Evolutionary conservation across 805 yeast species (phyloP), one percentile per base, ranked within the genome.

Genomic region (Blastobotrys peoriensis): DNA sequence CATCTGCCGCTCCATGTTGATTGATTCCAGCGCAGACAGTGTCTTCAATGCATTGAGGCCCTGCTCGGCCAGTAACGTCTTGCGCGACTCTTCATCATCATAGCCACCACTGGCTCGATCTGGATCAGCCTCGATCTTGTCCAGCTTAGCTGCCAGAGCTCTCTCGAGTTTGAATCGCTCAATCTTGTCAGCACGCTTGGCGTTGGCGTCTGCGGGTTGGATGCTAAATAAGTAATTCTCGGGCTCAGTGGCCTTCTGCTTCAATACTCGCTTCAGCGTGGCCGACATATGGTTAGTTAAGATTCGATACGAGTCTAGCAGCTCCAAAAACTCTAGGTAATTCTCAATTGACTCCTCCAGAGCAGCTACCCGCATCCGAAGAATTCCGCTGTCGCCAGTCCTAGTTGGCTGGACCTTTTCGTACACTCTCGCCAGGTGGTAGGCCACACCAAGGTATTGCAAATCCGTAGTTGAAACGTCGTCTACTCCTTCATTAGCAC

Each of bases 131-230:
- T 34, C n/a, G 6, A 51, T 20, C 63, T 67, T 44, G 8, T 60
- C 54, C 3, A 87, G 54, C 49, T 73, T 70, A 1, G 50, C 57
- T 5, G 64, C 68, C 41, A 85, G 63, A 33, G 70, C 72, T 59
- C 76, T 81, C 49, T 81, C 87, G 13, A 68, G 59, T 56, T 76
- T 81, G 61, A 70, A 83, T 53, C 76, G 75, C 15, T 75, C 81
- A 46, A 88, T 86, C 60, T 87, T 89, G 40, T 77, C 81, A 18
- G 81, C 79, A 54, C 97, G 71, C 54, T 73, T 68, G 8, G 60
- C 55, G 0, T 71, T 67, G 0, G 83, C 56, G 22, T 63, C 65
- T 4, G 49, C 47, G 8, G 51, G 38, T 20, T 48, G 42, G 8
- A 56, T 41, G 6, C 22, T 28, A 8, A 38, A 37, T 2, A 49